phyloP scores from a whole-genome alignment of 108 stramenopile genomes.

The Fistulifera pelliculosa region DNA sequence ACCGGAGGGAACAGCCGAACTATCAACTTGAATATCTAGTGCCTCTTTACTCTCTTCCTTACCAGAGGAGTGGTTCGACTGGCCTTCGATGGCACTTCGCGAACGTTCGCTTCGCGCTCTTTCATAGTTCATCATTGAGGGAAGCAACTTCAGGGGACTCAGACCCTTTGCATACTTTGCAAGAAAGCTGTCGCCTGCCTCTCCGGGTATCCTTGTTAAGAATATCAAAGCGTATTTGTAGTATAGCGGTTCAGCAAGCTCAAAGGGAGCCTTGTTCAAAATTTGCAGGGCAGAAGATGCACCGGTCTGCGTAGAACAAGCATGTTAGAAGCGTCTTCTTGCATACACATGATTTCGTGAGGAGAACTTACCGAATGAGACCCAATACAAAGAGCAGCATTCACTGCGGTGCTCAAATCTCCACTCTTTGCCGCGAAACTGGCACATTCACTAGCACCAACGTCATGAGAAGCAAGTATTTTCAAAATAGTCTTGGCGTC shows the following conservation, averaged over 20 bases:
- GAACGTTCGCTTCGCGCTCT: constrained; percentile 24
- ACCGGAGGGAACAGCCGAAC: constrained; percentile 18
- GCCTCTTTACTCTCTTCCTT: constrained; percentile 2
- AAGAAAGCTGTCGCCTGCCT: constrained; percentile 63
- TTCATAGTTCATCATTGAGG: constrained; percentile 75
- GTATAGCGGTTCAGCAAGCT: constrained; percentile 73
- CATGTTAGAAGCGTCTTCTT: neutral
- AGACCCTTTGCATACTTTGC: constrained; percentile 65
- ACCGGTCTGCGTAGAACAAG: constrained; percentile 26
- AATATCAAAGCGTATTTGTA: constrained; percentile 62
- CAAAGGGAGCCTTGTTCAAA: constrained; percentile 65
- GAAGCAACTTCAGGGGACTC: constrained; percentile 60
- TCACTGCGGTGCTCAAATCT: constrained; percentile 14
- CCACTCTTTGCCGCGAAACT: constrained; percentile 52
- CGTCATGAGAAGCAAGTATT: constrained; percentile 70
- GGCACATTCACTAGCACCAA: constrained; percentile 67
- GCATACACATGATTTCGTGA: constrained; percentile 5
- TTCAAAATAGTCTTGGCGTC: constrained; percentile 71
- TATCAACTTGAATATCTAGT: constrained; percentile 16
- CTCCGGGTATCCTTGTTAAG: constrained; percentile 57
- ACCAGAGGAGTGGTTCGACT: constrained; percentile 15
- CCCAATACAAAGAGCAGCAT: constrained; percentile 33
- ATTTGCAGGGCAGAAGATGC: constrained; percentile 61
- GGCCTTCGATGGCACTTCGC: constrained; percentile 9
- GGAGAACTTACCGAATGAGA: constrained; percentile 13